phyloP scores from a whole-genome alignment of 1,284 basidiomycete genomes.

The Ganoderma lingzhi region DNA sequence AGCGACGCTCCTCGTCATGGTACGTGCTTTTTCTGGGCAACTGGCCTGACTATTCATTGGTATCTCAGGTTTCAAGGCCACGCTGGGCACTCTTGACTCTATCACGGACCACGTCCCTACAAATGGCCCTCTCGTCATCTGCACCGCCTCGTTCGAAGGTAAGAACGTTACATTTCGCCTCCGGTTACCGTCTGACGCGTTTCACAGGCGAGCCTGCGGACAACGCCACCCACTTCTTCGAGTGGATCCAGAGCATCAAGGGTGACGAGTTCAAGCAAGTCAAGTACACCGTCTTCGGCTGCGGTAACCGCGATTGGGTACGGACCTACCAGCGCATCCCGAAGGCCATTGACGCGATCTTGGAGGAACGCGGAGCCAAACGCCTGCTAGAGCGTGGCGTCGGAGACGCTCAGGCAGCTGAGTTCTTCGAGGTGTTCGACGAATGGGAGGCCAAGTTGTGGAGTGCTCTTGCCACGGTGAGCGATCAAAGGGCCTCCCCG shows the following conservation, averaged over 20 bases:
- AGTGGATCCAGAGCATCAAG: conserved; percentile 46
- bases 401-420: conserved; percentile 52
- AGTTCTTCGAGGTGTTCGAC: conserved; percentile 57
- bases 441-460: conserved; percentile 53
- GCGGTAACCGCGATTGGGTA: conserved; percentile 56
- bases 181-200: background rate
- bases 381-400: conserved; percentile 50
- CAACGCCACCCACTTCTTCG: conserved; percentile 57
- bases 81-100: conserved; percentile 54
- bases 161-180: background rate
- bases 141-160: conserved; percentile 64
- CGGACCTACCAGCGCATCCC: conserved; percentile 62
- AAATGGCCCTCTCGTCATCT: conserved; percentile 56
- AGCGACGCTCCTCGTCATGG: conserved; percentile 50
- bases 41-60: background rate
- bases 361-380: conserved; percentile 51
- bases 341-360: conserved; percentile 48
- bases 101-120: conserved; percentile 49
- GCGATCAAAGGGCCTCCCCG: background rate
- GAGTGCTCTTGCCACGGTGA: conserved; percentile 46
- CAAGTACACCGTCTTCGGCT: background rate
- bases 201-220: conserved; percentile 53
- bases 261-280: background rate
- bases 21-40: conserved; percentile 25
- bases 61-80: conserved; percentile 50